Evolutionary conservation across 805 yeast species (phyloP).

Genomic region (Blastobotrys peoriensis): DNA sequence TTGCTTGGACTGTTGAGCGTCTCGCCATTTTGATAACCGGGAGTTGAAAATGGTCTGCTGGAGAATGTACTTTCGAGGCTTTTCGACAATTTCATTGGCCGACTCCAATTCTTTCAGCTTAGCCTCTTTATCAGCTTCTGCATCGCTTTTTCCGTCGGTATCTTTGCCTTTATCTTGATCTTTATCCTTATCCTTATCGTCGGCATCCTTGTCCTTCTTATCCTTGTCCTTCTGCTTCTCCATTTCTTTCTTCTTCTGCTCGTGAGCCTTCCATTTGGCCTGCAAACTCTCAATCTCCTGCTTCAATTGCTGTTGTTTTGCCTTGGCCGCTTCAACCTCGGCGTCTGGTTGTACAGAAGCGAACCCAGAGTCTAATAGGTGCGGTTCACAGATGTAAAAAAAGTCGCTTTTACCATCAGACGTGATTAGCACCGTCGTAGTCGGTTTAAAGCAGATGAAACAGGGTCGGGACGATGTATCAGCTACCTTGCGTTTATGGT

Average conservation of each 20-base stretch:
- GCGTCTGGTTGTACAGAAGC: constrained; percentile 39
- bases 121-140: background rate
- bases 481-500: constrained; percentile 43
- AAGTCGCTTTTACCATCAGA: constrained; percentile 42
- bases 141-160: constrained; percentile 9
- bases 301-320: constrained; percentile 20
- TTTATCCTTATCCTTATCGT: constrained; percentile 23
- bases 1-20: constrained; percentile 26
- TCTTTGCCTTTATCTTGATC: constrained; percentile 23
- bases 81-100: constrained; percentile 22
- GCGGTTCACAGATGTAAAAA: constrained; percentile 48
- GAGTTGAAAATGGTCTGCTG: constrained; percentile 38
- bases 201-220: constrained; percentile 13
- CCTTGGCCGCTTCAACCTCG: constrained; percentile 31
- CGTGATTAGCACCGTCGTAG: constrained; percentile 43
- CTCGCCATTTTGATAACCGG: constrained; percentile 31
- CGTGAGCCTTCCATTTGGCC: constrained; percentile 28
- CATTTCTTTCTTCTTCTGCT: constrained; percentile 17
- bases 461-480: constrained; percentile 42
- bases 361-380: constrained; percentile 44
- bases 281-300: constrained; percentile 30
- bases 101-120: constrained; percentile 17
- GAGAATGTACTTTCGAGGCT: constrained; percentile 38
- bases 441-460: constrained; percentile 48
- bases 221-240: constrained; percentile 15